Evolutionary conservation across 1,139 yeast species (phyloP), one percentile per base, ranked within the genome.

Genomic region (Kodamaea anthophila): DNA sequence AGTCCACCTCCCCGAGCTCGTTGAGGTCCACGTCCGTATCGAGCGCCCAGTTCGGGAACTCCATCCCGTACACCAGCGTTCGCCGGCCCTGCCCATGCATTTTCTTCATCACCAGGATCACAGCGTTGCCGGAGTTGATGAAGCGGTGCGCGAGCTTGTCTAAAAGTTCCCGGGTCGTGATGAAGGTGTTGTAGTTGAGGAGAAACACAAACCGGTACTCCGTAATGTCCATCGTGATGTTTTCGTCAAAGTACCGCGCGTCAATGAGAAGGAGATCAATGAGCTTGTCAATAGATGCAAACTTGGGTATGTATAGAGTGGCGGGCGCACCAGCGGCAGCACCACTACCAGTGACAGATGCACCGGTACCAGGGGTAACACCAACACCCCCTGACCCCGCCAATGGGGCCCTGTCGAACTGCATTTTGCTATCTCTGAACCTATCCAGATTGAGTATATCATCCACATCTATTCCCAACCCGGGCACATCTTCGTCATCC

Each of bases 21-120:
- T 51, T 50, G 35, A 65, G 46, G 32, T 64, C 60, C 13, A 62
- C 58, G 4, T 51, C 43, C 2, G 52, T 44, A 36, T 65, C 71
- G 15, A 57, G 41, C 11, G 53, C 50, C 88, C 88, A 81, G 39
- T 65, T 63, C 2, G 81, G 81, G 41, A 69, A 72, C 11, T 49
- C 53, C n/a, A 33, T 28, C n/a, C 27, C 24, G 24, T 33, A 33
- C n/a, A n/a, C n/a, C n/a, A n/a, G n/a, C n/a, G n/a, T n/a, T n/a
- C n/a, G n/a, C n/a, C n/a, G n/a, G n/a, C n/a, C n/a, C n/a, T n/a
- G n/a, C n/a, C n/a, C n/a, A n/a, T n/a, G n/a, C 28, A 33, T 34
- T 20, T 39, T 59, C 40, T 62, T 65, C 71, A 65, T 65, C 3
- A 66, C 62, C 4, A 70, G 61, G 13, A 65, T 60, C 5, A 66